phyloP scores from a whole-genome alignment of 768 basidiomycete species.

The Tubosaeta sp. region DNA sequence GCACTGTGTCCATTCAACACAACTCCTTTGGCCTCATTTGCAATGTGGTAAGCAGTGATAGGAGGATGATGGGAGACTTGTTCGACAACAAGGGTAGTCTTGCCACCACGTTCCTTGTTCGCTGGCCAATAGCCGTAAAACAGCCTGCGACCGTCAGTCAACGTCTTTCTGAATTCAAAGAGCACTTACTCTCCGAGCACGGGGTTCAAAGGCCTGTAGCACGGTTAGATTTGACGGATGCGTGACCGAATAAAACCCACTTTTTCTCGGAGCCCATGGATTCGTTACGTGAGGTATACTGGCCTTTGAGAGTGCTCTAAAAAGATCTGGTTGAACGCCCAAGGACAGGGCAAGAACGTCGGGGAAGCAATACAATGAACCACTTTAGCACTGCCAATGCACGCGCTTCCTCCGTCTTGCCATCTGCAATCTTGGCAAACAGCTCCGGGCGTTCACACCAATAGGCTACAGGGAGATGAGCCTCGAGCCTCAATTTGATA shows the following conservation, averaged over 20 bases:
- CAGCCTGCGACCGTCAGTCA: conserved; percentile 40
- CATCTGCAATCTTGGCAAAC: conserved; percentile 83
- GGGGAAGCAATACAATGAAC: conserved; percentile 69
- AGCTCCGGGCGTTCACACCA: conserved; percentile 94
- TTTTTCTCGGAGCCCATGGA: conserved; percentile 98
- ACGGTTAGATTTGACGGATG: conserved; percentile 9
- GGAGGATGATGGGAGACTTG: conserved; percentile 97
- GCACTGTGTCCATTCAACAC: conserved; percentile 83
- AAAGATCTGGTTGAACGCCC: conserved; percentile 3
- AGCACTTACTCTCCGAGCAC: conserved; percentile 81
- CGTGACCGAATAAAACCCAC: conserved; percentile 37
- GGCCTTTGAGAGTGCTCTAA: conserved; percentile 88
- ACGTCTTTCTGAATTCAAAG: not conserved
- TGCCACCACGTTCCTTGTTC: conserved; percentile 58
- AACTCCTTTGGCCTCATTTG: conserved; percentile 74
- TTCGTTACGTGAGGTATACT: conserved; percentile 93
- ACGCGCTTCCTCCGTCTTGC: conserved; percentile 66
- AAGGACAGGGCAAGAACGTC: not conserved
- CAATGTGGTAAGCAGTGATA: conserved; percentile 82
- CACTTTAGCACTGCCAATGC: conserved; percentile 82
- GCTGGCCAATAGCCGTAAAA: conserved; percentile 92
- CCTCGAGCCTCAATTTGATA: not conserved
- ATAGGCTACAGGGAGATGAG: conserved; percentile 55
- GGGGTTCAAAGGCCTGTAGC: conserved; percentile 83
- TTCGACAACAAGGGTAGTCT: conserved; percentile 81